Evolutionary conservation across 2,329 filamentous ascomycete genomes (phyloP), one percentile per base, ranked within the genome.

Genomic region (Aspergillus cejpii): DNA sequence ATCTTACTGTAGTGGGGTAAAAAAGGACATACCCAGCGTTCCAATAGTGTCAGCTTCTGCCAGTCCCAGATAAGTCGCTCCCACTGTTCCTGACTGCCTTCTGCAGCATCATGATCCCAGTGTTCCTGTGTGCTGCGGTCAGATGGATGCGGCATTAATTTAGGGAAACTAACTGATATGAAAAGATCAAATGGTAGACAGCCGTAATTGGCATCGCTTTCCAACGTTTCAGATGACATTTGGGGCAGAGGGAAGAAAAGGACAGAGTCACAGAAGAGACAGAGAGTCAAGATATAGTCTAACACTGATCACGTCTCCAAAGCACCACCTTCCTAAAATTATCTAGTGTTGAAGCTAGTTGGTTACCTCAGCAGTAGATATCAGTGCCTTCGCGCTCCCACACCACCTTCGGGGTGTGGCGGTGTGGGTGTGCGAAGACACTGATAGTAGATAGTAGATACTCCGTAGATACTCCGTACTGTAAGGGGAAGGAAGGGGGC

Each of bases 181-280:
- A 72, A 74, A 48, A 70, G 67, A 50, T 76, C 72, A 26, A 77
- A 69, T 3, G 76, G 50, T 17, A 63, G 63, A 46, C 76, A 73
- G 3, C 76, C 57, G 49, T 77, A 69, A 51, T 76, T 75, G 4
- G 69, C 74, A 0, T 73, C 65, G 0, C 67, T 70, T 37, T 74
- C 67, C 43, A 78, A 77, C 52, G 7, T 6, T 37, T 21, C 33
- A 1, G 6, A 15, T 5, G 41, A 43, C 41, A 37, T 37, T 37
- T n/a, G 12, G 27, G 28, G 26, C 26, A 6, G 3, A 6, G 12
- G 27, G 11, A 5, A 6, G 3, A 14, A 28, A 28, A 28, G 11
- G n/a, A 10, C 5, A 24, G n/a, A n/a, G n/a, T n/a, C n/a, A n/a
- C n/a, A n/a, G n/a, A n/a, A n/a, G n/a, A n/a, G n/a, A n/a, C n/a